These are phyloP conservation scores for Claviceps fusiformis DNA, from an alignment of 2,329 filamentous ascomycete species.

Conservation along the genomic window DNA sequence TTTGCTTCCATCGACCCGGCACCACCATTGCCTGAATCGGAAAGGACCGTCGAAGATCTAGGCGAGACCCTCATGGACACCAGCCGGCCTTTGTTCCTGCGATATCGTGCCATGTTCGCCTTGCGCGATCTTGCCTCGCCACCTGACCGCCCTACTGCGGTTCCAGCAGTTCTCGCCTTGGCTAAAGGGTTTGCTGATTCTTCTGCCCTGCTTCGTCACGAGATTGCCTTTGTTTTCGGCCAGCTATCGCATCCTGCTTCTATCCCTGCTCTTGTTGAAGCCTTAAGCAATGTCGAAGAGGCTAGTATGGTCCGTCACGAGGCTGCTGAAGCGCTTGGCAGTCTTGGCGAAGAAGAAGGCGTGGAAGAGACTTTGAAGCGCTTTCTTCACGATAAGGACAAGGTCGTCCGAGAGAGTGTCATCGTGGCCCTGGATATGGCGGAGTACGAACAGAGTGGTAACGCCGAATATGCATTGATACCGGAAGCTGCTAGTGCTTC, in stretches of 20 bases:
- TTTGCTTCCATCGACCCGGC: constrained; percentile 94
- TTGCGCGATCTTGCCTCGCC: constrained; percentile 90
- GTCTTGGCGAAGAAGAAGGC: constrained; percentile 82
- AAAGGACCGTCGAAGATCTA: constrained; percentile 58
- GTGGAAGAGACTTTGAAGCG: constrained; percentile 74
- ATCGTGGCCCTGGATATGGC: constrained; percentile 97
- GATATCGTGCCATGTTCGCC: constrained; percentile 97
- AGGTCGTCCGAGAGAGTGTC: constrained; percentile 87
- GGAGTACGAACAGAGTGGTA: constrained; percentile 81
- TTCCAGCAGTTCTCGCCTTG: constrained; percentile 74
- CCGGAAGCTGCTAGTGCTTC: constrained; percentile 42
- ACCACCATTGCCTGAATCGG: constrained; percentile 65
- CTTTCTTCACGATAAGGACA: constrained; percentile 81
- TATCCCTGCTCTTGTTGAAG: constrained; percentile 72
- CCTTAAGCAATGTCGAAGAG: constrained; percentile 67
- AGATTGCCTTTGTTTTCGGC: constrained; percentile 96
- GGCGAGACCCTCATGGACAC: constrained; percentile 69
- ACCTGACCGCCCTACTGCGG: constrained; percentile 76
- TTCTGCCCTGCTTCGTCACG: constrained; percentile 90
- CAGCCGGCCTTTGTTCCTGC: constrained; percentile 66
- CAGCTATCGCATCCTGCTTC: constrained; percentile 94
- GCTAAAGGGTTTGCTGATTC: constrained; percentile 74
- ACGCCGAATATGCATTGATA: constrained; percentile 84
- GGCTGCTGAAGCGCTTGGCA: constrained; percentile 89
- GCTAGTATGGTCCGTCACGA: constrained; percentile 96